These are phyloP conservation scores for Physaria fendleri DNA, from an alignment of 345 rosid species.

Conservation along the genomic window DNA sequence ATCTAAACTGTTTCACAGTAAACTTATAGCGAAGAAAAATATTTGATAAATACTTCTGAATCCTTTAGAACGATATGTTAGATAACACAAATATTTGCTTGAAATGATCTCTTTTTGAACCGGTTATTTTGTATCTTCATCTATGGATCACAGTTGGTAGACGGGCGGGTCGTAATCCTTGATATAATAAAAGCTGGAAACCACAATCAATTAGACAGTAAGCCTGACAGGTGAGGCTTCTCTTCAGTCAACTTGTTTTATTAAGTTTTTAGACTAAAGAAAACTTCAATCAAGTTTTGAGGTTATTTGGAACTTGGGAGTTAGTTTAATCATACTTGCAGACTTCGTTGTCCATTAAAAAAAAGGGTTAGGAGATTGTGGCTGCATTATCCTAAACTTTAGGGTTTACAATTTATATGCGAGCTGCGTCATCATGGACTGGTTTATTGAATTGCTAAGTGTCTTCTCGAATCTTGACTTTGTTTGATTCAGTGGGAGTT, in stretches of 20 bases:
- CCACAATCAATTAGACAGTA: constrained; percentile 13
- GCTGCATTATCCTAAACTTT: not conserved
- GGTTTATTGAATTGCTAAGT: not conserved
- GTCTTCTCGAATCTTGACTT: not conserved
- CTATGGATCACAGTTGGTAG: constrained; percentile 43
- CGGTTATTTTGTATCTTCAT: not conserved
- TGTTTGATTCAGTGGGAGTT: constrained; percentile 1
- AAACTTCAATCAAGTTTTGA: not conserved
- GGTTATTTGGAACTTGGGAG: not conserved
- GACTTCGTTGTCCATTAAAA: no score
- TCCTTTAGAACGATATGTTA: not conserved
- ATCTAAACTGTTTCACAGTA: not conserved
- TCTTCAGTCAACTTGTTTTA: constrained; percentile 7
- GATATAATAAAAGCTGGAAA: constrained; percentile 21
- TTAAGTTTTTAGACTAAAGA: not conserved
- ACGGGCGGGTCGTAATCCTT: constrained; percentile 50
- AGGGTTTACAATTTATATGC: not conserved
- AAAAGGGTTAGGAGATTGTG: not conserved
- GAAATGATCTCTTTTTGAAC: not conserved
- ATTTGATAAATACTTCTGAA: not conserved
- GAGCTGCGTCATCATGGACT: not conserved
- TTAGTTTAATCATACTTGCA: not conserved
- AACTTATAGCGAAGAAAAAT: not conserved
- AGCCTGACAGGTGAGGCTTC: constrained; percentile 20
- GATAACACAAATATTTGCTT: not conserved